These are phyloP conservation scores for Arxiozyma bovina DNA, from an alignment of 1,139 yeast species.

Conservation along the genomic window DNA sequence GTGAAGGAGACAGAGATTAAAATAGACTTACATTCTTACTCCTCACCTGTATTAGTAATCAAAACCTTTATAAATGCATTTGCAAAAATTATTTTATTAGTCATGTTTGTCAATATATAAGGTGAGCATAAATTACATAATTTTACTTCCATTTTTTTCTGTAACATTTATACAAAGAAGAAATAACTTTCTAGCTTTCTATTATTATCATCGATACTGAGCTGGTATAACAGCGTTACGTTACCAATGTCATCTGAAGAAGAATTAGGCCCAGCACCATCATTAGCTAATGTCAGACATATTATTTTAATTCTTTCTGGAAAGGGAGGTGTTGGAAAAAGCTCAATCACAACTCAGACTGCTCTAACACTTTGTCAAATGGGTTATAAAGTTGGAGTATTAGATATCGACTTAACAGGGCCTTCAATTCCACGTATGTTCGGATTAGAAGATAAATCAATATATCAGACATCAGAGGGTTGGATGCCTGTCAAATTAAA, in stretches of 20 bases:
- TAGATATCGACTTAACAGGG: constrained; percentile 93
- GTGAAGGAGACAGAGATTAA: neutral
- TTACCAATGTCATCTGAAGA: constrained; percentile 7
- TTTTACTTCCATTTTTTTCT: too few relatives aligned
- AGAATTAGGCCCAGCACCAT: constrained; percentile 37
- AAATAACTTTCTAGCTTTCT: neutral
- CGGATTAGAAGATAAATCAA: constrained; percentile 73
- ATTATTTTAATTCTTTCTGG: constrained; percentile 79
- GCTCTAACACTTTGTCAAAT: constrained; percentile 65
- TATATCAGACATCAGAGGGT: constrained; percentile 72
- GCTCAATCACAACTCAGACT: constrained; percentile 88
- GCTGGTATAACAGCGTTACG: neutral
- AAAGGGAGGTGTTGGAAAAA: constrained; percentile 97
- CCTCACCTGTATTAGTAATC: neutral
- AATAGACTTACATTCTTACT: neutral
- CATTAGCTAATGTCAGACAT: constrained; percentile 60
- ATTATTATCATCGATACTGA: neutral
- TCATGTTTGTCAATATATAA: too few relatives aligned
- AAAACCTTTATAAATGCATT: neutral
- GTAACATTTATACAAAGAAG: neutral
- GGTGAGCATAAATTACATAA: too few relatives aligned
- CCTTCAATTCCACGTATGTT: constrained; percentile 96
- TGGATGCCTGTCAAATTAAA: constrained; percentile 75
- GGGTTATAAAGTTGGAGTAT: constrained; percentile 79
- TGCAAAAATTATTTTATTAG: too few relatives aligned